Conservation (phyloP, 768 basidiomycete genomes). For the Hypholoma fasciculare region DNA sequence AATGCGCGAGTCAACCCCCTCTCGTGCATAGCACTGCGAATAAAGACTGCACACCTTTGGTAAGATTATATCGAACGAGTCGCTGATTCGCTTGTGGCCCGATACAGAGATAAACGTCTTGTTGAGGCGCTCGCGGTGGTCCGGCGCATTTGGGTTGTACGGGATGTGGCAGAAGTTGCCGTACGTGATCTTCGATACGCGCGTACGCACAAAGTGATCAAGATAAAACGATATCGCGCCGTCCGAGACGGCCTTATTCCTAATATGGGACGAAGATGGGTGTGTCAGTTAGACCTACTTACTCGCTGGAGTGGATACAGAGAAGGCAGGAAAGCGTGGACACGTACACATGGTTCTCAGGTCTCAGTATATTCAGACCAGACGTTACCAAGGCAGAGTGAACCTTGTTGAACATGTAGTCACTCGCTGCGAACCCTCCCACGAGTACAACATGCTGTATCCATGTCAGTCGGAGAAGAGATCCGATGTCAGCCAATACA, state of each 20-base stretch:
- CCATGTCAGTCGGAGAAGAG: neutral
- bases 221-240: conserved; percentile 44
- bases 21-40: neutral
- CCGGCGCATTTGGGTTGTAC: conserved; percentile 33
- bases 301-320: neutral
- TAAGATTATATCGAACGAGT: conserved; percentile 42
- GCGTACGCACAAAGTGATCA: conserved; percentile 47
- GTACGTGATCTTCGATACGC: conserved; percentile 49
- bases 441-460: conserved; percentile 47
- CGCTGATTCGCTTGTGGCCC: conserved; percentile 38
- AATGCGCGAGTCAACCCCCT: neutral
- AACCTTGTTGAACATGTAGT: conserved; percentile 50
- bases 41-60: conserved; percentile 29
- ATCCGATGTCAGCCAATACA: neutral
- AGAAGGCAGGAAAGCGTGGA: too few relatives aligned
- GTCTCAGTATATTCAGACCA: conserved; percentile 45
- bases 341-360: conserved; percentile 56
- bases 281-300: neutral
- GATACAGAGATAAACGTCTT: conserved; percentile 33
- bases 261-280: neutral
- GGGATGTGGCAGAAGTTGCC: conserved; percentile 39
- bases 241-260: conserved; percentile 48
- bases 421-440: conserved; percentile 59
- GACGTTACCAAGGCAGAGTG: conserved; percentile 34
- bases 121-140: conserved; percentile 38